Percentiles rank a stretch among this genome's conserved stretches.
phyloP scores from a whole-genome alignment of 805 yeast genomes.

The Ogataea parapolymorpha region DNA sequence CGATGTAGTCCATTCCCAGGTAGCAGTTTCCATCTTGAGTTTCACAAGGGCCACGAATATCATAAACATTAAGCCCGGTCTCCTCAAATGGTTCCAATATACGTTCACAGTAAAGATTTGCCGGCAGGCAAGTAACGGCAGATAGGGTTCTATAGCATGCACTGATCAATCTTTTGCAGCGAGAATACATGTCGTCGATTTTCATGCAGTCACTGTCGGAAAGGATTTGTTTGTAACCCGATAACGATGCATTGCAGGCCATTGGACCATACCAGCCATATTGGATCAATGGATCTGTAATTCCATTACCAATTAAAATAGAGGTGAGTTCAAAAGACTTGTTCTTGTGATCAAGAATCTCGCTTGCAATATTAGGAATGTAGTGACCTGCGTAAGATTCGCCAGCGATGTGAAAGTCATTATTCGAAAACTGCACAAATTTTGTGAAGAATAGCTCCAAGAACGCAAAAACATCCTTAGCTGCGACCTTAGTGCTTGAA shows the following conservation, averaged over 20 bases:
- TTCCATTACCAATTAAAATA: slow-evolving; percentile 85
- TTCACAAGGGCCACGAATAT: slow-evolving; percentile 78
- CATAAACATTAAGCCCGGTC: slow-evolving; percentile 91
- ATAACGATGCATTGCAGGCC: slow-evolving; percentile 80
- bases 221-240: slow-evolving; percentile 75
- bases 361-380: slow-evolving; percentile 84
- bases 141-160: slow-evolving; percentile 74
- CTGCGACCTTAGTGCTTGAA: slow-evolving; percentile 75
- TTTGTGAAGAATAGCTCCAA: slow-evolving; percentile 75
- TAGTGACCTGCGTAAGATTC: slow-evolving; percentile 95
- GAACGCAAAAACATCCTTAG: slow-evolving; percentile 76
- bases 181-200: slow-evolving; percentile 65
- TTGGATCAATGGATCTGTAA: slow-evolving; percentile 81
- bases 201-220: slow-evolving; percentile 74
- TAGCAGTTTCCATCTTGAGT: slow-evolving; percentile 66
- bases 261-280: slow-evolving; percentile 79
- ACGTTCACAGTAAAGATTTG: slow-evolving; percentile 83
- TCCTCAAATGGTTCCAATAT: slow-evolving; percentile 77
- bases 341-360: slow-evolving; percentile 61
- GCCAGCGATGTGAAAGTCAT: slow-evolving; percentile 83
- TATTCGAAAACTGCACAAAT: slow-evolving; percentile 53
- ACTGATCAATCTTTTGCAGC: slow-evolving; percentile 73
- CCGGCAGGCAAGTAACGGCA: slow-evolving; percentile 87
- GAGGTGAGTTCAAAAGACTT: slow-evolving; percentile 65
- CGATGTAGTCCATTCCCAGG: slow-evolving; percentile 71